Evolutionary conservation across 441 rosid species (phyloP).

Genomic region (Syzygium malaccense): DNA sequence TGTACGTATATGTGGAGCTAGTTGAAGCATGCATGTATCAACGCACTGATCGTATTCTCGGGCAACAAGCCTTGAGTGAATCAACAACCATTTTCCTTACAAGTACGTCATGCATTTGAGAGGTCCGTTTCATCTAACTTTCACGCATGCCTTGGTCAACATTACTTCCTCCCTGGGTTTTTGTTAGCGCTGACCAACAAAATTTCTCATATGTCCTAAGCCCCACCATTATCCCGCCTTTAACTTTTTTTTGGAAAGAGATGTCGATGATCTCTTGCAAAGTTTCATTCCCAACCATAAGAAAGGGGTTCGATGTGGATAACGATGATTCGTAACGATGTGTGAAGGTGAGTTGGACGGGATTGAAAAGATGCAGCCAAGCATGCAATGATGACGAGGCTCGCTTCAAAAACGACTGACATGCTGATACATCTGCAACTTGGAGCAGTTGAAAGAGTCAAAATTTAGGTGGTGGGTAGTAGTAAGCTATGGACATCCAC

Average conservation of each 20-base stretch:
- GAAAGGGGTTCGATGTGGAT: background rate
- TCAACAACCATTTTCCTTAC: background rate
- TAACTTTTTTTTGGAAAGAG: background rate
- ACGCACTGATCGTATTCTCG: background rate
- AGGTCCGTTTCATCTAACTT: conserved; percentile 33
- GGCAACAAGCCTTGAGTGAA: background rate
- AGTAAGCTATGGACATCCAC: background rate
- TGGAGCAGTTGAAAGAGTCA: background rate
- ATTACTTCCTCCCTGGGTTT: background rate
- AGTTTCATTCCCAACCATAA: background rate
- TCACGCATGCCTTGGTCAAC: background rate
- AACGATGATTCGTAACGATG: background rate
- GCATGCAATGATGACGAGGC: background rate
- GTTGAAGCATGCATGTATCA: background rate
- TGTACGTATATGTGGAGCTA: background rate
- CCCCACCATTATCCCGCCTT: background rate
- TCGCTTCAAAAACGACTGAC: background rate
- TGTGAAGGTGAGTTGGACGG: background rate
- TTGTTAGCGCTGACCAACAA: background rate
- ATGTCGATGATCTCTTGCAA: background rate
- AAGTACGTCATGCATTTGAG: conserved; percentile 29
- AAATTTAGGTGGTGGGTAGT: background rate
- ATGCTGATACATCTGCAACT: background rate
- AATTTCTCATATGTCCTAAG: background rate
- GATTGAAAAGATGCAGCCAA: background rate